These are phyloP conservation scores for Serendipita sp. DNA, from an alignment of 768 basidiomycete genomes.

Conservation along the genomic window DNA sequence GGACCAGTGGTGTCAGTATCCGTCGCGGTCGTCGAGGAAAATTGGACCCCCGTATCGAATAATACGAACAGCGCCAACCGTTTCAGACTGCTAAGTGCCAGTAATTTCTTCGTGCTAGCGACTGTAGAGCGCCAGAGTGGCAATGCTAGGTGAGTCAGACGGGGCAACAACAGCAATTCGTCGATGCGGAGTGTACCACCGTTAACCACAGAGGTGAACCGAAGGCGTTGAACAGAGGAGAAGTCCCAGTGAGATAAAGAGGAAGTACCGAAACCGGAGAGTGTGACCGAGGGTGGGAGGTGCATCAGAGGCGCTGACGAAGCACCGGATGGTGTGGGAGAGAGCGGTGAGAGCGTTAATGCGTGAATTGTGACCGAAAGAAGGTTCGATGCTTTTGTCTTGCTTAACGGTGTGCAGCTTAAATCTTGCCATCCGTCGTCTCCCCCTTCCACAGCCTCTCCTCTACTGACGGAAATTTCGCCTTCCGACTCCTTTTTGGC, in stretches of 20 bases:
- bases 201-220: constrained; percentile 4
- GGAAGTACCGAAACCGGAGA: constrained; percentile 1
- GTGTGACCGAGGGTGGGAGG: background rate
- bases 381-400: background rate
- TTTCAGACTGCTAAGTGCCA: background rate
- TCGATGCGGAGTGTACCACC: background rate
- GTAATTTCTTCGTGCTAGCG: background rate
- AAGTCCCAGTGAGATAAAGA: background rate
- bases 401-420: background rate
- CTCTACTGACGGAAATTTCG: background rate
- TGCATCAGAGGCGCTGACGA: background rate
- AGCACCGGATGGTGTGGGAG: background rate
- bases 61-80: background rate
- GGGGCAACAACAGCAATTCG: background rate
- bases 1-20: background rate
- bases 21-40: background rate
- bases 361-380: background rate
- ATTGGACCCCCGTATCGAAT: background rate
- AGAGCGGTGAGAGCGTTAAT: background rate
- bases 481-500: background rate
- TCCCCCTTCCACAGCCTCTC: background rate
- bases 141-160: background rate
- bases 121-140: background rate
- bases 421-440: background rate
- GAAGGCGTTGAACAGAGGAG: background rate